Conservation (phyloP, 768 basidiomycete genomes). For the Boletus coccyginus region DNA sequence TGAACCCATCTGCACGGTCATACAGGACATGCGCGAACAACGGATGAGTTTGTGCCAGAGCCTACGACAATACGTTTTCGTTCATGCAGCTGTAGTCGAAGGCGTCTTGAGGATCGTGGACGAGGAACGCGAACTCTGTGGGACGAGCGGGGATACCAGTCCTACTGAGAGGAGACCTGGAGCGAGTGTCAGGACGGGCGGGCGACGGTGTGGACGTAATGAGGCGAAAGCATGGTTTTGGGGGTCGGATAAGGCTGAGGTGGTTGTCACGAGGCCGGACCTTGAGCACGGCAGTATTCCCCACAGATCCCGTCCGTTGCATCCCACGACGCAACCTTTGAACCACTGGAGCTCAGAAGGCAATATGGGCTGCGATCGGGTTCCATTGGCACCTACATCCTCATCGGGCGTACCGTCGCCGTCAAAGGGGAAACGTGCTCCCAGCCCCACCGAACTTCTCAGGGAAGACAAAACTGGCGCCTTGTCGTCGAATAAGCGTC, state of each 20-base stretch:
- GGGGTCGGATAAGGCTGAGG: background rate
- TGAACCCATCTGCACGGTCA: conserved; percentile 76
- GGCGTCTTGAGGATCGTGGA: conserved; percentile 76
- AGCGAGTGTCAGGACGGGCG: conserved; percentile 5
- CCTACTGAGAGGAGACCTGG: conserved; percentile 10
- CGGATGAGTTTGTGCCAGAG: conserved; percentile 97
- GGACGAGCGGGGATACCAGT: conserved; percentile 22
- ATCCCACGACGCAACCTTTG: conserved; percentile 1
- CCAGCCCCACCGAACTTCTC: conserved; percentile 68
- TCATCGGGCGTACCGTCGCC: conserved; percentile 28
- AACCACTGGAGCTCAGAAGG: conserved; percentile 6
- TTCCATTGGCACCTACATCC: conserved; percentile 5
- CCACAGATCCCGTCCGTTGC: conserved; percentile 8
- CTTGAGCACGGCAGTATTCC: background rate
- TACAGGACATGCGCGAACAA: conserved; percentile 95
- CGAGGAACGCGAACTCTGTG: conserved; percentile 52
- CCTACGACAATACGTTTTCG: conserved; percentile 91
- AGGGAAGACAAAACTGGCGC: conserved; percentile 61
- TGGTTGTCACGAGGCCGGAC: background rate
- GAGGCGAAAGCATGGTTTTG: conserved; percentile 9
- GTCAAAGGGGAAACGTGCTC: conserved; percentile 58
- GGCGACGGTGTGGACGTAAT: conserved; percentile 18
- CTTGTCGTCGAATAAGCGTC: conserved; percentile 57
- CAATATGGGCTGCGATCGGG: conserved; percentile 1
- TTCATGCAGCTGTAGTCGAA: conserved; percentile 82